Evolutionary conservation across 2,329 filamentous ascomycete species (phyloP).

Genomic region (Tolypocladium ophioglossoides): DNA sequence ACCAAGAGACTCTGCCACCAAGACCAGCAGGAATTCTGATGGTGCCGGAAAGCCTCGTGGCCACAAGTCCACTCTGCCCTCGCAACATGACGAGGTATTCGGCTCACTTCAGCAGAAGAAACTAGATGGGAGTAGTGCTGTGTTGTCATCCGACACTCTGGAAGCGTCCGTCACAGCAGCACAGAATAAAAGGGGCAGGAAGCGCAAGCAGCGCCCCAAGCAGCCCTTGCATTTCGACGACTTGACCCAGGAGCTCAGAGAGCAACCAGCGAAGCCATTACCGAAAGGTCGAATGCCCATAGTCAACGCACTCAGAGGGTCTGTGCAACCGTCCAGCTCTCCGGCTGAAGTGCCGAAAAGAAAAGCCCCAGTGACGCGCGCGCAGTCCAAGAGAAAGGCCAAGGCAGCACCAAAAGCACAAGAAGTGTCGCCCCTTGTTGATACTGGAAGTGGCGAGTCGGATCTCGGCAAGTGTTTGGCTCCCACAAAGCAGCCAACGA

Average conservation of each 20-base stretch:
- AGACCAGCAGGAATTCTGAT: neutral
- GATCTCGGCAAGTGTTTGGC: neutral
- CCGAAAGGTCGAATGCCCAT: slow-evolving; percentile 3
- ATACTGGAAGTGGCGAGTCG: neutral
- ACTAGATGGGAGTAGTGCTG: neutral
- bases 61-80: neutral
- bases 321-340: slow-evolving; percentile 7
- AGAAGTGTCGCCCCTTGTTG: no score
- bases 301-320: slow-evolving; percentile 8
- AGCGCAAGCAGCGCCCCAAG: slow-evolving; percentile 22
- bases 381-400: slow-evolving; percentile 5
- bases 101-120: neutral
- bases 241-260: slow-evolving; percentile 15
- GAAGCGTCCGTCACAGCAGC: no score
- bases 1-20: neutral
- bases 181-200: slow-evolving; percentile 5
- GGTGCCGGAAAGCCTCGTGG: neutral
- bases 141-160: neutral
- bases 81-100: neutral
- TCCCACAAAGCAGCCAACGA: neutral
- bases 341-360: slow-evolving; percentile 1
- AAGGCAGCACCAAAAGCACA: neutral
- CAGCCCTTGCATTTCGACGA: slow-evolving; percentile 21
- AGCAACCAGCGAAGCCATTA: slow-evolving; percentile 2
- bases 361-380: neutral